Percentiles rank a stretch among this genome's conserved stretches.
Conservation (phyloP, 768 basidiomycete species). For the Lactarius deliciosus region DNA sequence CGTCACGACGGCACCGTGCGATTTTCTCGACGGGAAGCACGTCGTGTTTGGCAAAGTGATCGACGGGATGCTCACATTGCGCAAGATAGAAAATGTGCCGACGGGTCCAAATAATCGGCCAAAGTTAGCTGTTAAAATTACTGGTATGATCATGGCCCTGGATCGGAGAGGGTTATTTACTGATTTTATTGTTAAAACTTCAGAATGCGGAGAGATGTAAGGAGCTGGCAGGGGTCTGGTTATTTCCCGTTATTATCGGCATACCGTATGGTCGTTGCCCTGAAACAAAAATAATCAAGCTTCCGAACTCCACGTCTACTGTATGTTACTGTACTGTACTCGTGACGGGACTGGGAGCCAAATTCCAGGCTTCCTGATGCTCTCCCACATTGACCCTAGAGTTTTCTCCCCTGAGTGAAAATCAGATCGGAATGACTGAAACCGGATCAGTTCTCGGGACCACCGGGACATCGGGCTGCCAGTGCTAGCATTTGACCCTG, state of each 20-base stretch:
- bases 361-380: neutral
- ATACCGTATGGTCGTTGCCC: neutral
- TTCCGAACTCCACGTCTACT: neutral
- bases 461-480: neutral
- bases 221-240: neutral
- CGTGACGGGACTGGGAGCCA: neutral
- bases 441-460: neutral
- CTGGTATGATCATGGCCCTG: slow-evolving; percentile 52
- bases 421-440: neutral
- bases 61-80: slow-evolving; percentile 91
- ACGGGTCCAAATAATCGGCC: slow-evolving; percentile 90
- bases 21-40: slow-evolving; percentile 94
- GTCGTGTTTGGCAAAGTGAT: slow-evolving; percentile 90
- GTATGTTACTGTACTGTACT: neutral
- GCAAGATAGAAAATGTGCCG: slow-evolving; percentile 95
- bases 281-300: neutral
- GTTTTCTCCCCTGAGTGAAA: neutral
- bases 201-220: slow-evolving; percentile 46
- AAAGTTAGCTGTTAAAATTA: slow-evolving; percentile 84
- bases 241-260: neutral
- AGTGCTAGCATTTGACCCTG: neutral
- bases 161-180: neutral
- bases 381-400: neutral
- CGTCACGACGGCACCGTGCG: slow-evolving; percentile 92
- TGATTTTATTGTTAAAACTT: neutral